These are phyloP conservation scores for Debaryomycetaceae sp. DNA, from an alignment of 1,139 yeast genomes.

Conservation along the genomic window DNA sequence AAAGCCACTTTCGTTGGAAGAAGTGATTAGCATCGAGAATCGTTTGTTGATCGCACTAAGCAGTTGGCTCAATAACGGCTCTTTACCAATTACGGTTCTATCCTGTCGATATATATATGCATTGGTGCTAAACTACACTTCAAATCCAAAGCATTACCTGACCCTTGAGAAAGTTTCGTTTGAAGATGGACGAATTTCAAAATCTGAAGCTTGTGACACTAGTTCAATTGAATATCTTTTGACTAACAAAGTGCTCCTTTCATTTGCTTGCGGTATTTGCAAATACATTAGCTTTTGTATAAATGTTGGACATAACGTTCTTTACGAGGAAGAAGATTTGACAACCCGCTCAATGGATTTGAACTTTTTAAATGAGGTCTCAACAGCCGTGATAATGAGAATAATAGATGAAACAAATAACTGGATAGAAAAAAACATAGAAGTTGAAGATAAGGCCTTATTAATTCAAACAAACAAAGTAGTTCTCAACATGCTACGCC, in stretches of 20 bases:
- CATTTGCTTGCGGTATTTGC: constrained; percentile 48
- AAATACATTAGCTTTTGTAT: constrained; percentile 51
- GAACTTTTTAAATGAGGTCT: constrained; percentile 28
- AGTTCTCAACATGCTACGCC: constrained; percentile 21
- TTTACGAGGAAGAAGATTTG: constrained; percentile 75
- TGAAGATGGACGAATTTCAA: constrained; percentile 14
- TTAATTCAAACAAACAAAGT: constrained; percentile 27
- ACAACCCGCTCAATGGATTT: constrained; percentile 61
- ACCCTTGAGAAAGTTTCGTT: constrained; percentile 19
- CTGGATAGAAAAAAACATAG: constrained; percentile 16
- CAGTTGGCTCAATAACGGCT: constrained; percentile 62
- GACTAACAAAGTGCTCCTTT: constrained; percentile 48
- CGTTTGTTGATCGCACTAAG: constrained; percentile 43
- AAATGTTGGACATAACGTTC: constrained; percentile 53
- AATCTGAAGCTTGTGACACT: constrained; percentile 4
- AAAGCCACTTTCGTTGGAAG: constrained; percentile 27
- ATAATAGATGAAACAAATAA: constrained; percentile 19
- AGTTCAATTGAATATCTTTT: constrained; percentile 19
- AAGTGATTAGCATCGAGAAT: constrained; percentile 47
- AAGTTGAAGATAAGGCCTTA: constrained; percentile 7
- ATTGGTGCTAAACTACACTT: constrained; percentile 40
- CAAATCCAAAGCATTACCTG: constrained; percentile 1
- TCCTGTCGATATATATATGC: constrained; percentile 64
- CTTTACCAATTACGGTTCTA: constrained; percentile 59
- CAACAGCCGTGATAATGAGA: constrained; percentile 19